These are phyloP conservation scores for Angomonas deanei DNA, from an alignment of 208 protist species.

Conservation along the genomic window DNA sequence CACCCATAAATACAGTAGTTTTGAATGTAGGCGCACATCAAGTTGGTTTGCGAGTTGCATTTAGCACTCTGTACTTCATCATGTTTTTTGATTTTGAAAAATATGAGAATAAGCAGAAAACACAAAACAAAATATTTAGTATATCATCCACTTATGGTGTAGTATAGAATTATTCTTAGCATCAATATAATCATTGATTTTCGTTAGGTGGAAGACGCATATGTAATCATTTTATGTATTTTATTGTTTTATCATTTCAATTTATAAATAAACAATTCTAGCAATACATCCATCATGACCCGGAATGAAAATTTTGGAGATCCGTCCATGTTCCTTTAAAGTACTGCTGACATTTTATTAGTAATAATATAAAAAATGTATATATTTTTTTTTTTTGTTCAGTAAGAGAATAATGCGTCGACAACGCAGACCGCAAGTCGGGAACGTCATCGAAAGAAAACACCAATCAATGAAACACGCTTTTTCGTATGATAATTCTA, in stretches of 20 bases:
- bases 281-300: conserved; percentile 1
- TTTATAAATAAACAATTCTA: conserved; percentile 12
- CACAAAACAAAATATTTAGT: no score
- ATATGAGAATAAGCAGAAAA: conserved; percentile 1
- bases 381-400: conserved; percentile 7
- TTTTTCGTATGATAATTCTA: no score
- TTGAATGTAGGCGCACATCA: background rate
- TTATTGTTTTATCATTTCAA: conserved; percentile 1
- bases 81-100: background rate
- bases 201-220: conserved; percentile 2
- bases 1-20: background rate
- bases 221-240: conserved; percentile 1
- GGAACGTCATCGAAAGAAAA: no score
- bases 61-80: background rate
- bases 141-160: conserved; percentile 3
- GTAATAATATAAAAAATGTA: conserved; percentile 6
- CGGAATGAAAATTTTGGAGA: background rate
- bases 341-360: conserved; percentile 6
- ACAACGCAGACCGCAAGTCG: no score
- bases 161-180: background rate
- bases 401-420: no score
- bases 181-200: conserved; percentile 9
- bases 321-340: background rate
- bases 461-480: no score
- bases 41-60: background rate